Evolutionary conservation across 2,329 filamentous ascomycete species (phyloP).

Genomic region (Botrytis deweyae): DNA sequence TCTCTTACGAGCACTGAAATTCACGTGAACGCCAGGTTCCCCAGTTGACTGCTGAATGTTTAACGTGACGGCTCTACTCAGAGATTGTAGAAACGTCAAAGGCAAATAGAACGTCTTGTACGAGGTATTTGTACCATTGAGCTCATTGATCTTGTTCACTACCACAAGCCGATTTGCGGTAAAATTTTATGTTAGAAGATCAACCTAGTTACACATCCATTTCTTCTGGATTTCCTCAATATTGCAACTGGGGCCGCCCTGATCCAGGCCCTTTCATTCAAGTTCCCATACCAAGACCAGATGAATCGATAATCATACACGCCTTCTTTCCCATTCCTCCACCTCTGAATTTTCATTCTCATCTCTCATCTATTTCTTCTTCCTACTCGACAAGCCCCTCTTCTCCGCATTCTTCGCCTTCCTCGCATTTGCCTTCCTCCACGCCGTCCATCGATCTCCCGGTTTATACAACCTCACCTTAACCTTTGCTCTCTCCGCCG

Average conservation of each 20-base stretch:
- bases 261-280: not conserved
- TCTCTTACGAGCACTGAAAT: not conserved
- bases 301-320: constrained; percentile 6
- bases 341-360: not conserved
- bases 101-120: not conserved
- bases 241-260: not conserved
- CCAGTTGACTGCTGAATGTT: too few relatives aligned
- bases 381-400: constrained; percentile 50
- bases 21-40: not conserved
- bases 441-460: constrained; percentile 58
- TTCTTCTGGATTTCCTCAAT: not conserved
- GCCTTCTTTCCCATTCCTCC: not conserved
- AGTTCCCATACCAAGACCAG: not conserved
- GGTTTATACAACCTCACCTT: constrained; percentile 57
- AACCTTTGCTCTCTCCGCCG: constrained; percentile 59
- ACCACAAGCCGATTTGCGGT: not conserved
- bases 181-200: not conserved
- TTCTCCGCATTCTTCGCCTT: constrained; percentile 52
- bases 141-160: not conserved
- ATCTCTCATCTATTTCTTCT: constrained; percentile 28
- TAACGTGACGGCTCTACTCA: not conserved
- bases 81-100: not conserved
- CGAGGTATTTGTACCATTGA: not conserved
- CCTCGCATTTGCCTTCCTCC: constrained; percentile 57
- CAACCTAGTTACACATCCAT: not conserved